Conservation (phyloP, 1,284 basidiomycete species). For the Kwoniella shivajii region DNA sequence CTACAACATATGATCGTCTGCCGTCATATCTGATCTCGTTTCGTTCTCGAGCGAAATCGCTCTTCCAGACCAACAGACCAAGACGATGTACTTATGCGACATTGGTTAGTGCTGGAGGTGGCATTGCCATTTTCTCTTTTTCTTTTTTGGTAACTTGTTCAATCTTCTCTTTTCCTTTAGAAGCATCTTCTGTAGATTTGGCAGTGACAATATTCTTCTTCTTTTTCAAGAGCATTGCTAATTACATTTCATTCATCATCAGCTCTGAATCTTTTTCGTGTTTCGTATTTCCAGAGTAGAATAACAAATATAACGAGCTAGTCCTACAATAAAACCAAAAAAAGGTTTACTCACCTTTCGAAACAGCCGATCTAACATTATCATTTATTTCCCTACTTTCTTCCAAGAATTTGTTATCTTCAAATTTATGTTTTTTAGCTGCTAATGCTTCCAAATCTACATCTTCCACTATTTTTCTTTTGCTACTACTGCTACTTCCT, state of each 20-base stretch:
- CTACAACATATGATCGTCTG: background rate
- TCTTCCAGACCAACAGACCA: no score
- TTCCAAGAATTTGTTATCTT: conserved; percentile 89
- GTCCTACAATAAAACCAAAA: background rate
- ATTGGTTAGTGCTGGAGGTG: conserved; percentile 30
- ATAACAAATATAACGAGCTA: background rate
- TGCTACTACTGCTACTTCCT: conserved; percentile 35
- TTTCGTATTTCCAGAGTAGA: no score
- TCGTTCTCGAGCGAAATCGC: background rate
- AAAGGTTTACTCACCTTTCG: conserved; percentile 63
- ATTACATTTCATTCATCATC: background rate
- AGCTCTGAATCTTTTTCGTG: no score
- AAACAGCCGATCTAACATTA: conserved; percentile 86
- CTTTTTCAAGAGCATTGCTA: conserved; percentile 73
- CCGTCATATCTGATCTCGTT: no score
- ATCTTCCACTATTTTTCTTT: conserved; percentile 58
- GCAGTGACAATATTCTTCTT: conserved; percentile 74
- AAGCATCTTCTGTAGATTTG: conserved; percentile 8
- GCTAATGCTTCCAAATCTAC: conserved; percentile 57
- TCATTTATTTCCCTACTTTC: conserved; percentile 91
- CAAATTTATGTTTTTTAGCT: conserved; percentile 83
- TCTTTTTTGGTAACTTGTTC: conserved; percentile 28
- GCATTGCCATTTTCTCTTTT: conserved; percentile 41
- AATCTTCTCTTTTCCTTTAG: conserved; percentile 18
- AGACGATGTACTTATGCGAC: conserved; percentile 13